Conservation (phyloP, 768 basidiomycete genomes). For the Phaeotremella fagi region DNA sequence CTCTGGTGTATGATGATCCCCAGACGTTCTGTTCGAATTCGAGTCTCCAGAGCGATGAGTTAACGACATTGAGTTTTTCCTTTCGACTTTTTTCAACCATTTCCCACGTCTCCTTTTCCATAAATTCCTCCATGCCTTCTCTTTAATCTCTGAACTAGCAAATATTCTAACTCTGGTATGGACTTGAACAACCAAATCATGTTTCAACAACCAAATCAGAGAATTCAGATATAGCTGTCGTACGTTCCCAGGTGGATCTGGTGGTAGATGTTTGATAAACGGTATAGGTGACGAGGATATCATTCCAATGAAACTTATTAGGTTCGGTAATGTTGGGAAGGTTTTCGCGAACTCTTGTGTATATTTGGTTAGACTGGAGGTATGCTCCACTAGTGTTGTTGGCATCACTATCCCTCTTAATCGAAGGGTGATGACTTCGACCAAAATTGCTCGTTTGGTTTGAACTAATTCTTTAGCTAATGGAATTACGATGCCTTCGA, state of each 20-base stretch:
- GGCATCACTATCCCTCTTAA: slow-evolving; percentile 78
- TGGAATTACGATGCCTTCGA: slow-evolving; percentile 67
- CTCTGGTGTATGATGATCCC: background rate
- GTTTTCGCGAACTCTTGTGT: background rate
- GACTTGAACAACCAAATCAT: slow-evolving; percentile 74
- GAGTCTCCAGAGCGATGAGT: slow-evolving; percentile 1
- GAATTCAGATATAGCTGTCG: slow-evolving; percentile 53
- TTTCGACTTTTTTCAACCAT: slow-evolving; percentile 22
- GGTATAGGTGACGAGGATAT: slow-evolving; percentile 64
- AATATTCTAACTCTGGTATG: slow-evolving; percentile 81
- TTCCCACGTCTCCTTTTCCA: slow-evolving; percentile 38
- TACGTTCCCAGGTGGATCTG: slow-evolving; percentile 5
- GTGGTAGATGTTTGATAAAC: slow-evolving; percentile 69
- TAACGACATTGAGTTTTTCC: slow-evolving; percentile 21
- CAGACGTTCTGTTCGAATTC: background rate
- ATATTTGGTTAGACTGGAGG: slow-evolving; percentile 54
- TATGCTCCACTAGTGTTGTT: slow-evolving; percentile 43
- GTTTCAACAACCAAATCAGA: slow-evolving; percentile 84
- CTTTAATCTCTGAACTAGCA: slow-evolving; percentile 70
- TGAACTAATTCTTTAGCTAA: slow-evolving; percentile 89
- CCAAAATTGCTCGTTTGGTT: slow-evolving; percentile 80
- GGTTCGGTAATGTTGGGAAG: slow-evolving; percentile 24
- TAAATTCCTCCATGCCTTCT: slow-evolving; percentile 53
- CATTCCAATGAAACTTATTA: slow-evolving; percentile 62
- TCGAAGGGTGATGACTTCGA: slow-evolving; percentile 73